Percentiles rank a stretch among this genome's conserved stretches.
phyloP scores from a whole-genome alignment of 2,329 filamentous ascomycete genomes.

The Chalara sp. region DNA sequence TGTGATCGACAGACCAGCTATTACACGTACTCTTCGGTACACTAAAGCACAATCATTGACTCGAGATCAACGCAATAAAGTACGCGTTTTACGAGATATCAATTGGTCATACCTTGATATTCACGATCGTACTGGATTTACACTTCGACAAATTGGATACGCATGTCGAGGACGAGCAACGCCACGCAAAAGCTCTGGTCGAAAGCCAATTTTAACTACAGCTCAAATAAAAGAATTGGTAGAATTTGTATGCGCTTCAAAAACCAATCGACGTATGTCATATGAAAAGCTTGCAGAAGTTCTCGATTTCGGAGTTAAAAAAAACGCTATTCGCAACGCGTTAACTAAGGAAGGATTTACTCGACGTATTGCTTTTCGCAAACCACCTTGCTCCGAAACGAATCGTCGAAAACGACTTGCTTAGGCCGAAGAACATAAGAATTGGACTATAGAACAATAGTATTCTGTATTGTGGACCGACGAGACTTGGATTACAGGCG shows the following conservation, averaged over 20 bases:
- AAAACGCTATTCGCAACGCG: constrained; percentile 8
- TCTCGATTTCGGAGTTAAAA: constrained; percentile 9
- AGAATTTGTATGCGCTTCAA: constrained; percentile 8
- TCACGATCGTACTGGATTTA: too few relatives aligned
- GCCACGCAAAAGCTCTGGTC: not conserved
- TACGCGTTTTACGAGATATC: too few relatives aligned
- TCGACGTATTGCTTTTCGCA: constrained; percentile 1
- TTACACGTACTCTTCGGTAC: too few relatives aligned
- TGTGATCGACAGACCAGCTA: too few relatives aligned
- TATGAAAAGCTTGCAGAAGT: constrained; percentile 2
- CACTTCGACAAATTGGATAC: not conserved
- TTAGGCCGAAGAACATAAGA: constrained; percentile 2
- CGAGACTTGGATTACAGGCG: constrained; percentile 3
- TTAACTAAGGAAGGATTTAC: constrained; percentile 8
- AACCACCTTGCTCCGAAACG: constrained; percentile 7
- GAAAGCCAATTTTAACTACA: constrained; percentile 6
- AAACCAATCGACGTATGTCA: constrained; percentile 7
- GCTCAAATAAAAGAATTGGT: constrained; percentile 12
- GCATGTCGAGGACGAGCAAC: not conserved
- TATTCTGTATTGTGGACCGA: constrained; percentile 4
- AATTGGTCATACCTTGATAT: too few relatives aligned
- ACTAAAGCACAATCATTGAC: too few relatives aligned
- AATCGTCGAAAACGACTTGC: not conserved
- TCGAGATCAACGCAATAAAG: too few relatives aligned
- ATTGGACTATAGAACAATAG: constrained; percentile 6